These are phyloP conservation scores for Bipolaris zeicola DNA, from an alignment of 2,329 filamentous ascomycete genomes.

Conservation along the genomic window DNA sequence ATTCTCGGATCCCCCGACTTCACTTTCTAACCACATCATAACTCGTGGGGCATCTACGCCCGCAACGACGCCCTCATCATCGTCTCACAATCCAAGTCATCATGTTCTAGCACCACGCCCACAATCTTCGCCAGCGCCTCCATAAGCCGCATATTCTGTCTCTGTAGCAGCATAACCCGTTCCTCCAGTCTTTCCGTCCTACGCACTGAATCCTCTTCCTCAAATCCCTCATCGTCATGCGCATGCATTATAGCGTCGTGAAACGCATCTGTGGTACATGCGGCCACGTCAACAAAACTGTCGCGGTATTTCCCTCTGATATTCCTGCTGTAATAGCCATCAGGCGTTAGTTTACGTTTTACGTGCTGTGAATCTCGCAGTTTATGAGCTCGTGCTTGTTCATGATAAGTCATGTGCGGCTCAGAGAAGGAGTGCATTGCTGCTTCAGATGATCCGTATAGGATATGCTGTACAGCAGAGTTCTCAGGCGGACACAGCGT, in stretches of 20 bases:
- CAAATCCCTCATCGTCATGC: constrained; percentile 14
- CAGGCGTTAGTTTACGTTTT: constrained; percentile 25
- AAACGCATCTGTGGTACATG: constrained; percentile 23
- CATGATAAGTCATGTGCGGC: constrained; percentile 22
- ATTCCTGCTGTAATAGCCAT: background rate
- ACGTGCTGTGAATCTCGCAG: constrained; percentile 35
- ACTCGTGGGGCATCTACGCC: constrained; percentile 4
- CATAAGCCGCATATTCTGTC: constrained; percentile 34
- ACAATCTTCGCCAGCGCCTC: constrained; percentile 35
- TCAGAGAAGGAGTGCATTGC: constrained; percentile 21
- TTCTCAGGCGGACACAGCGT: constrained; percentile 35
- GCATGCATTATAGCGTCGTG: constrained; percentile 3
- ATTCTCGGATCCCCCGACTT: too few relatives aligned
- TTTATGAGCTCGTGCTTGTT: constrained; percentile 9
- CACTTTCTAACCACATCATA: background rate
- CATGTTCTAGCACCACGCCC: constrained; percentile 30
- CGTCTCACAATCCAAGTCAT: constrained; percentile 25
- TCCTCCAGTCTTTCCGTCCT: constrained; percentile 28
- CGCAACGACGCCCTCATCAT: constrained; percentile 23
- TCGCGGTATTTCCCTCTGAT: constrained; percentile 14
- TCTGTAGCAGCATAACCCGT: constrained; percentile 26
- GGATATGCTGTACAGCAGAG: constrained; percentile 22
- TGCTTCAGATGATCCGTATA: constrained; percentile 16
- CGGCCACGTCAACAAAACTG: constrained; percentile 14
- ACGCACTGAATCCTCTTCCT: constrained; percentile 11